Evolutionary conservation across 2,329 filamentous ascomycete genomes (phyloP).

Genomic region (Penicillium sp.): DNA sequence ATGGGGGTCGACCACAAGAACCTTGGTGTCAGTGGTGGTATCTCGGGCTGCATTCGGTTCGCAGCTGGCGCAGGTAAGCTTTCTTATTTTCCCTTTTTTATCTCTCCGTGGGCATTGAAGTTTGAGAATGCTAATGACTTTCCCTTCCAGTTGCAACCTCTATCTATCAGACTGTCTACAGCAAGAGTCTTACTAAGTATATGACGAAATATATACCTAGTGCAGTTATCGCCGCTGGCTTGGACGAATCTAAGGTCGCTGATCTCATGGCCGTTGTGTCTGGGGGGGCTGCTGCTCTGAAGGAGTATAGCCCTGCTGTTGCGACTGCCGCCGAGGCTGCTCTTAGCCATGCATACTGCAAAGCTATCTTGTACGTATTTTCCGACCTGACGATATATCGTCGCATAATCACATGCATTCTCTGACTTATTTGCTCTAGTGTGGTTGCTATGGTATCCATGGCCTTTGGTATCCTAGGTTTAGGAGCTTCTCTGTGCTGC

Average conservation of each 20-base stretch:
- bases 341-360: conserved; percentile 28
- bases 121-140: neutral
- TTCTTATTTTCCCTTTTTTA: too few species aligned
- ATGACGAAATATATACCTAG: conserved; percentile 38
- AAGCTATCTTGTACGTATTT: conserved; percentile 29
- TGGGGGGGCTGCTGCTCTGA: conserved; percentile 20
- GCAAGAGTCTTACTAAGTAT: conserved; percentile 39
- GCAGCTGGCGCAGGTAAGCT: conserved; percentile 43
- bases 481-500: conserved; percentile 34
- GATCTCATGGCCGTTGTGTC: conserved; percentile 35
- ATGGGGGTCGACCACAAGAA: conserved; percentile 56
- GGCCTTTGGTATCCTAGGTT: conserved; percentile 36
- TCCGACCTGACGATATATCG: neutral
- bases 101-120: neutral
- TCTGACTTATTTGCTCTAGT: conserved; percentile 12
- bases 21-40: conserved; percentile 51
- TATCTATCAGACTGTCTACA: conserved; percentile 49
- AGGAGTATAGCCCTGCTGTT: conserved; percentile 23
- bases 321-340: conserved; percentile 25
- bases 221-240: conserved; percentile 42
- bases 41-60: conserved; percentile 50
- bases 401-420: neutral
- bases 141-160: conserved; percentile 39
- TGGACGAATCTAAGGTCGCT: conserved; percentile 33
- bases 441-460: conserved; percentile 34